Evolutionary conservation across 2,329 filamentous ascomycete species (phyloP).

Genomic region (Scedosporium apiospermum): DNA sequence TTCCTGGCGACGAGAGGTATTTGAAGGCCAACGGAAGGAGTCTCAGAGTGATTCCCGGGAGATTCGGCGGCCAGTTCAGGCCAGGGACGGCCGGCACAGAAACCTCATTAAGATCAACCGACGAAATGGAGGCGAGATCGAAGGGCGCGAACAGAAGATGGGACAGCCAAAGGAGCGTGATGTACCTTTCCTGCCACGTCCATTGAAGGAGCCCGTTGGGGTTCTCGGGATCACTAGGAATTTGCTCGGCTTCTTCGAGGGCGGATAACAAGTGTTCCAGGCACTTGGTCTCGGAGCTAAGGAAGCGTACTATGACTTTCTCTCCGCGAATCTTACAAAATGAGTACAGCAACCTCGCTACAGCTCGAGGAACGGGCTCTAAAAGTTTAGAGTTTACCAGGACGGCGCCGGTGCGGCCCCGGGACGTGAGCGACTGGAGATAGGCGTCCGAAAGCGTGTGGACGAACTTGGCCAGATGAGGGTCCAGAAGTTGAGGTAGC

Average conservation of each 20-base stretch:
- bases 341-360: slow-evolving; percentile 73
- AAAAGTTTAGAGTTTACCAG: slow-evolving; percentile 29
- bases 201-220: slow-evolving; percentile 25
- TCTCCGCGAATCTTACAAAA: slow-evolving; percentile 92
- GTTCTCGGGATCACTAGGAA: slow-evolving; percentile 10
- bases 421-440: slow-evolving; percentile 50
- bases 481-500: slow-evolving; percentile 85
- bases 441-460: slow-evolving; percentile 68
- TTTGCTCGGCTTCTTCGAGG: slow-evolving; percentile 51
- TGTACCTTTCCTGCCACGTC: slow-evolving; percentile 82
- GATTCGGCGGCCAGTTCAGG: slow-evolving; percentile 44
- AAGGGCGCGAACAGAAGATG: slow-evolving; percentile 81
- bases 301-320: slow-evolving; percentile 83
- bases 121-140: slow-evolving; percentile 78
- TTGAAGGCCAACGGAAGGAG: slow-evolving; percentile 61
- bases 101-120: slow-evolving; percentile 38
- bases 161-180: slow-evolving; percentile 80
- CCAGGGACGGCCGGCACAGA: slow-evolving; percentile 31
- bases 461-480: slow-evolving; percentile 67
- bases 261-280: slow-evolving; percentile 71
- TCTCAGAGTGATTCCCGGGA: slow-evolving; percentile 62
- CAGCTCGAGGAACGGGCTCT: slow-evolving; percentile 54
- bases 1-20: slow-evolving; percentile 67
- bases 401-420: slow-evolving; percentile 28
- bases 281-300: slow-evolving; percentile 81